A percentile compares a stretch with the other conserved stretches of the same genome.
Conservation (phyloP, 371 early-diverging fungal species). For the Lichtheimia ornata region DNA sequence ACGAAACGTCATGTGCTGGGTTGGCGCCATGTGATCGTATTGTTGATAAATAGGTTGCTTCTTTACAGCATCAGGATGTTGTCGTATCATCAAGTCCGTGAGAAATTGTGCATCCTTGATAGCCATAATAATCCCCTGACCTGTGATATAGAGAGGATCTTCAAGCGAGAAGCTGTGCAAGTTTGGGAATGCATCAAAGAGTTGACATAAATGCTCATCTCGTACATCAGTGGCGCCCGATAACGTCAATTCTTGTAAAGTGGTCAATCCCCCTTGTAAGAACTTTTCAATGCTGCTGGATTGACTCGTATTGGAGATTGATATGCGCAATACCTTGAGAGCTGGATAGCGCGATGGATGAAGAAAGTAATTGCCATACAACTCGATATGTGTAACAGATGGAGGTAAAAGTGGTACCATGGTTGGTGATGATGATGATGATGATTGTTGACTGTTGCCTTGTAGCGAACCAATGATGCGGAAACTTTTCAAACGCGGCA, state of each 20-base stretch:
- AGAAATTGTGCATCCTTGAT: no score
- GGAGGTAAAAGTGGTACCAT: conserved; percentile 18
- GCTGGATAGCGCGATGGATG: background rate
- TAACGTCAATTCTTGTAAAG: conserved; percentile 2
- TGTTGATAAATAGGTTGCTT: no score
- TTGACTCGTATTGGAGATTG: background rate
- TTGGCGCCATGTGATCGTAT: no score
- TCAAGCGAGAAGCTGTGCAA: conserved; percentile 1
- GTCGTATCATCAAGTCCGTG: no score
- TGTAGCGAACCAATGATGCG: conserved; percentile 29
- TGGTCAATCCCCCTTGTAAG: background rate
- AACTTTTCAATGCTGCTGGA: conserved; percentile 1
- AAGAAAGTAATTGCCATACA: conserved; percentile 27
- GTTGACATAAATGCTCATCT: background rate
- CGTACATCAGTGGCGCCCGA: background rate
- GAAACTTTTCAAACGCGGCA: conserved; percentile 15
- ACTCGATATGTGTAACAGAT: conserved; percentile 11
- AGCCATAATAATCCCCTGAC: no score
- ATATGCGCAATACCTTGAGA: background rate
- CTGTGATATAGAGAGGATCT: background rate
- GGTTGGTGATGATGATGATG: background rate
- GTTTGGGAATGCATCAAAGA: conserved; percentile 1
- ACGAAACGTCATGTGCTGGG: no score
- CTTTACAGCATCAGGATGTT: no score
- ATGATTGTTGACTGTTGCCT: background rate